phyloP scores from a whole-genome alignment of 2,329 filamentous ascomycete genomes.

The Exophiala sp. region DNA sequence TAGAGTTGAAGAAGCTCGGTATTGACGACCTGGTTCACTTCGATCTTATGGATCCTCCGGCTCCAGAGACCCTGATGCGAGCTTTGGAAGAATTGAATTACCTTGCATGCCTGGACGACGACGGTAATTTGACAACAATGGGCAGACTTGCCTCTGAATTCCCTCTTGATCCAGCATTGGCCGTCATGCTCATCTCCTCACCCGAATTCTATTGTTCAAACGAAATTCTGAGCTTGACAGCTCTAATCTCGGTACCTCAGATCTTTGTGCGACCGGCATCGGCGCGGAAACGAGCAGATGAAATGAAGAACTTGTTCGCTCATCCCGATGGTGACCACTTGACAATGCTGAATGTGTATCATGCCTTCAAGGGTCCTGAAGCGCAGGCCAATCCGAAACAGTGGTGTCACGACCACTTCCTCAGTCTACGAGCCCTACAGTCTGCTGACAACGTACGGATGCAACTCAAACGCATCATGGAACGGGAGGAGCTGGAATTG shows the following conservation, averaged over 20 bases:
- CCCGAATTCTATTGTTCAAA: slow-evolving; percentile 99
- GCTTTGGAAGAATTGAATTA: slow-evolving; percentile 97
- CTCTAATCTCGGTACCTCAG: slow-evolving; percentile 89
- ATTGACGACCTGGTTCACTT: slow-evolving; percentile 96
- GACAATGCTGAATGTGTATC: slow-evolving; percentile 95
- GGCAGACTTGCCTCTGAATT: slow-evolving; percentile 90
- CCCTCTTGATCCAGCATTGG: slow-evolving; percentile 86
- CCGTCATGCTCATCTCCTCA: slow-evolving; percentile 96
- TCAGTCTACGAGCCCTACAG: slow-evolving; percentile 81
- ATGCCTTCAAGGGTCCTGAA: slow-evolving; percentile 81
- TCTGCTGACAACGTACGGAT: slow-evolving; percentile 91
- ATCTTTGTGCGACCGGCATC: slow-evolving; percentile 85
- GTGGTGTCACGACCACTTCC: slow-evolving; percentile 97
- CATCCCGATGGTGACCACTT: slow-evolving; percentile 93
- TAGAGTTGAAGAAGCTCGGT: slow-evolving; percentile 96
- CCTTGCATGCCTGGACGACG: slow-evolving; percentile 90
- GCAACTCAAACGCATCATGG: slow-evolving; percentile 95
- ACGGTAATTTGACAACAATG: slow-evolving; percentile 83
- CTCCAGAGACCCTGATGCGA: slow-evolving; percentile 97
- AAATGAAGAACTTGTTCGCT: slow-evolving; percentile 93
- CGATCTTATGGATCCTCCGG: slow-evolving; percentile 96
- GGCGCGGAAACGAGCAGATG: slow-evolving; percentile 85
- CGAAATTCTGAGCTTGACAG: slow-evolving; percentile 92
- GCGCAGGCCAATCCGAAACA: slow-evolving; percentile 72
- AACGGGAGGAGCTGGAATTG: slow-evolving; percentile 80